Evolutionary conservation across 2,329 filamentous ascomycete genomes (phyloP).

Genomic region (Colletotrichum costaricense): DNA sequence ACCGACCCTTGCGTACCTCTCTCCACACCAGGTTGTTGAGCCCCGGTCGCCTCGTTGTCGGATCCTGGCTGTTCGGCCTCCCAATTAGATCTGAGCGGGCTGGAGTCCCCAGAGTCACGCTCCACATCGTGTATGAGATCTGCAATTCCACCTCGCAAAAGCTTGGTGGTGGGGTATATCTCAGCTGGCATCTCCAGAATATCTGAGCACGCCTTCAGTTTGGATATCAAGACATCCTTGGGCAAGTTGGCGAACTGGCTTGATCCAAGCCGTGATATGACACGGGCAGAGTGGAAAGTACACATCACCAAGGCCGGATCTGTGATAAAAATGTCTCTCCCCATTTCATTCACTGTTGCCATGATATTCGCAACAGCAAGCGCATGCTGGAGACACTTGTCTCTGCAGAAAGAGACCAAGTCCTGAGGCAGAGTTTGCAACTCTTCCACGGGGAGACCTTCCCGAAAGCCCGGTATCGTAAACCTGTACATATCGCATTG

Average conservation of each 20-base stretch:
- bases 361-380: conserved; percentile 27
- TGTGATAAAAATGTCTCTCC: conserved; percentile 24
- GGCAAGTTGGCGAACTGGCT: conserved; percentile 19
- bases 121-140: conserved; percentile 31
- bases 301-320: conserved; percentile 31
- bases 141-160: conserved; percentile 16
- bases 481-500: conserved; percentile 42
- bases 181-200: conserved; percentile 18
- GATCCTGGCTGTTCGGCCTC: conserved; percentile 9
- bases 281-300: conserved; percentile 29
- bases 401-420: conserved; percentile 15
- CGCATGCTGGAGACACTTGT: conserved; percentile 24
- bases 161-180: conserved; percentile 23
- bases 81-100: conserved; percentile 19
- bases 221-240: background rate
- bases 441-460: conserved; percentile 17
- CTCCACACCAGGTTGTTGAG: background rate
- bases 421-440: background rate
- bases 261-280: conserved; percentile 20
- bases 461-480: conserved; percentile 35
- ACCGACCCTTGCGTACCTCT: background rate
- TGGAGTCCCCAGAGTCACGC: conserved; percentile 6
- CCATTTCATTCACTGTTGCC: conserved; percentile 9
- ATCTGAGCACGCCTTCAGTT: conserved; percentile 19
- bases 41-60: background rate